Percentiles rank a stretch among this genome's conserved stretches.
Evolutionary conservation across 495 filamentous ascomycete genomes (phyloP).

Genomic region (Sphaerosporella brunnea): DNA sequence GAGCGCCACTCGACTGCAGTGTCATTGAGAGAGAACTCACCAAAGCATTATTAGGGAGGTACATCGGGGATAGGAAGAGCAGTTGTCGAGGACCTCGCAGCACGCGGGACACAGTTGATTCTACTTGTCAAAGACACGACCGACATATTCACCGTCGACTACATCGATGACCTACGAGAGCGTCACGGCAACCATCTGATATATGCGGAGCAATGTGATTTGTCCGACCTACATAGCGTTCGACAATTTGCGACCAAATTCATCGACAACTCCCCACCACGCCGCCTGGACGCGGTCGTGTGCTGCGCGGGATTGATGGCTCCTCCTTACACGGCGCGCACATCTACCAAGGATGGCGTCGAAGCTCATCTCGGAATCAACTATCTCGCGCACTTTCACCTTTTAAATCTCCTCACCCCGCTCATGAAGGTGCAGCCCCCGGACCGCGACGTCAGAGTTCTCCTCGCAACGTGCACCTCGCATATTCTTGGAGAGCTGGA

Average conservation of each 20-base stretch:
- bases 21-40: background rate
- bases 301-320: conserved; percentile 65
- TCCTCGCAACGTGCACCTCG: conserved; percentile 69
- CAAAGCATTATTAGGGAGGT: conserved; percentile 42
- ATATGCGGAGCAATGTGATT: conserved; percentile 86
- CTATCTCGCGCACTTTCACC: conserved; percentile 87
- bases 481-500: conserved; percentile 46
- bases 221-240: conserved; percentile 69
- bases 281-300: conserved; percentile 84
- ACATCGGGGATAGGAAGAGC: conserved; percentile 83
- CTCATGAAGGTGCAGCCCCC: conserved; percentile 76
- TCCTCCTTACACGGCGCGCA: conserved; percentile 37
- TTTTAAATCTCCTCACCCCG: conserved; percentile 75
- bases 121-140: conserved; percentile 68
- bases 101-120: conserved; percentile 74
- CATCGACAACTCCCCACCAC: conserved; percentile 85
- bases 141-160: conserved; percentile 80
- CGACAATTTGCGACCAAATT: conserved; percentile 94
- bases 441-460: conserved; percentile 77
- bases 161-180: conserved; percentile 70
- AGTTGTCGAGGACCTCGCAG: conserved; percentile 53
- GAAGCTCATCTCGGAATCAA: conserved; percentile 88
- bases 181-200: conserved; percentile 73
- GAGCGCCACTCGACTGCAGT: background rate
- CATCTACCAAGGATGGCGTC: conserved; percentile 53